A percentile compares a stretch with the other conserved stretches of the same genome.
These are phyloP conservation scores for Cyberlindnera meyerae DNA, from an alignment of 805 yeast genomes.

Conservation along the genomic window DNA sequence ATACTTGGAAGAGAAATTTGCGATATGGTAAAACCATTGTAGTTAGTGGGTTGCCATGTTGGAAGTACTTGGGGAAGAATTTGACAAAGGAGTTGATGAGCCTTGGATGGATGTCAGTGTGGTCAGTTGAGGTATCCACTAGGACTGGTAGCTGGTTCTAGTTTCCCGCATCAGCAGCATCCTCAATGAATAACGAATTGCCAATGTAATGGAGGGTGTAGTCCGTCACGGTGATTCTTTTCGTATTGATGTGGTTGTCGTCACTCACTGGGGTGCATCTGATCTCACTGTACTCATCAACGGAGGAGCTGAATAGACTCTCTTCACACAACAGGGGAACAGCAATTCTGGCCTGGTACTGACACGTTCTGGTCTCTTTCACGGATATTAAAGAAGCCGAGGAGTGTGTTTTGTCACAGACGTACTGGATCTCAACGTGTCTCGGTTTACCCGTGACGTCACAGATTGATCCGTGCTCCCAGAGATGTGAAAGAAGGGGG, in stretches of 20 bases:
- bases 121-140: conserved; percentile 1
- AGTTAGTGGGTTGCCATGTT: neutral
- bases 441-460: conserved; percentile 24
- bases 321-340: conserved; percentile 21
- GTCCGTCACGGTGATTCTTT: conserved; percentile 6
- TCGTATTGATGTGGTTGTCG: neutral
- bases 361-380: conserved; percentile 22
- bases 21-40: neutral
- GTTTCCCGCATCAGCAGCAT: neutral
- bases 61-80: conserved; percentile 5
- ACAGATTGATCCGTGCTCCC: conserved; percentile 22
- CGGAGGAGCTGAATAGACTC: conserved; percentile 15
- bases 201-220: neutral
- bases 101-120: neutral
- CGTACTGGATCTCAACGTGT: conserved; percentile 19
- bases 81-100: conserved; percentile 1
- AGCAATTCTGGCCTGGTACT: conserved; percentile 18
- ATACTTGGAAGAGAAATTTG: conserved; percentile 1
- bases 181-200: conserved; percentile 1
- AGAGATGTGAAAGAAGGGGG: conserved; percentile 3
- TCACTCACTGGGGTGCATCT: conserved; percentile 1
- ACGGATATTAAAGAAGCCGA: conserved; percentile 7
- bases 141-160: neutral
- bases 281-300: conserved; percentile 6
- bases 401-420: conserved; percentile 16